Conservation (phyloP, 2,329 filamentous ascomycete species). For the Colletotrichum chlorophyti region DNA sequence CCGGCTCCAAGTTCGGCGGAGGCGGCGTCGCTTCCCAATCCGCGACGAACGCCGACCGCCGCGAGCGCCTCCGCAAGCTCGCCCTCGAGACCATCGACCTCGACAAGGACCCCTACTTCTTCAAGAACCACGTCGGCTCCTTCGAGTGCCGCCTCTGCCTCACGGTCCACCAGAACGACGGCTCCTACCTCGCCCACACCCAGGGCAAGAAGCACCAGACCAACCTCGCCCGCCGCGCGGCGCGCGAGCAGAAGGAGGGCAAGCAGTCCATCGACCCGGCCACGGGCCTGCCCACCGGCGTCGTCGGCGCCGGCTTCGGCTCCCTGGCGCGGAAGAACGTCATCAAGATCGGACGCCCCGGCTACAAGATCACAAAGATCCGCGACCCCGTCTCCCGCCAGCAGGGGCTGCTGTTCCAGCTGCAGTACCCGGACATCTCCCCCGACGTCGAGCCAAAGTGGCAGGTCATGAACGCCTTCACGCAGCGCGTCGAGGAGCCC, state of each 20-base stretch:
- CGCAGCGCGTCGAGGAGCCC: conserved; percentile 93
- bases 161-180: conserved; percentile 98
- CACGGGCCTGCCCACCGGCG: conserved; percentile 75
- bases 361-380: conserved; percentile 98
- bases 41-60: conserved; percentile 94
- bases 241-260: conserved; percentile 93
- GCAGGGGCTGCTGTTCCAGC: conserved; percentile 90
- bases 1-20: conserved; percentile 96
- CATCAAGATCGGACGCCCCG: conserved; percentile 93
- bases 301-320: conserved; percentile 73
- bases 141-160: conserved; percentile 98
- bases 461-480: conserved; percentile 97
- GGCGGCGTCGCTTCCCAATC: conserved; percentile 94
- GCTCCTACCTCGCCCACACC: conserved; percentile 97
- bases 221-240: conserved; percentile 92
- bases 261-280: conserved; percentile 72
- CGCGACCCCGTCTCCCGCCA: conserved; percentile 88
- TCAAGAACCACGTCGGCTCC: conserved; percentile 98
- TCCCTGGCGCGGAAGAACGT: conserved; percentile 76
- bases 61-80: conserved; percentile 96
- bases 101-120: conserved; percentile 99
- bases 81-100: conserved; percentile 98
- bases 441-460: conserved; percentile 79
- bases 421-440: conserved; percentile 92
- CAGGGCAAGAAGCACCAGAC: conserved; percentile 99